Evolutionary conservation across 495 filamentous ascomycete species (phyloP).

Genomic region (Neurospora hispaniola): DNA sequence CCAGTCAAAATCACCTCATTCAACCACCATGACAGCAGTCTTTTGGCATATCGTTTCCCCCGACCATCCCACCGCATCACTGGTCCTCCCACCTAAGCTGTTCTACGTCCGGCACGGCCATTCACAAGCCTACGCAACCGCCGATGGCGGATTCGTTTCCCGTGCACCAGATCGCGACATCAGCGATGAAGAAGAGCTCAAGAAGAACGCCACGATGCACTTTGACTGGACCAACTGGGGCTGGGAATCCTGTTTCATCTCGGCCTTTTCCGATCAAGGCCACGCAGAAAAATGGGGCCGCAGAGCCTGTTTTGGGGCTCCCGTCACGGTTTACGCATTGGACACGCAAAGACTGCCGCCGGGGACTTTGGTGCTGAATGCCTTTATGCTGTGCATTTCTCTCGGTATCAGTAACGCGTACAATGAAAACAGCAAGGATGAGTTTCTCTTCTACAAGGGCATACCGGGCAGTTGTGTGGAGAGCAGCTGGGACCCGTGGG

Average conservation of each 20-base stretch:
- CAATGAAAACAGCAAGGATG: background rate
- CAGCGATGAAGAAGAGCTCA: background rate
- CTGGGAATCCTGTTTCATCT: background rate
- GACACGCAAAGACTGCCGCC: background rate
- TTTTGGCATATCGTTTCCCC: background rate
- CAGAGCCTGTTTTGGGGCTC: accelerated
- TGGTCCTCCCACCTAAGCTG: background rate
- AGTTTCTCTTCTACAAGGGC: background rate
- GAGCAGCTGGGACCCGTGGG: background rate
- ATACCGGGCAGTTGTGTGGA: background rate
- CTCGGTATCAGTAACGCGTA: accelerated
- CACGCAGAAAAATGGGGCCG: background rate
- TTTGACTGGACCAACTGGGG: background rate
- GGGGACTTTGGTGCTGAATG: background rate
- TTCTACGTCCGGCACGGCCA: background rate
- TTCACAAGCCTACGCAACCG: background rate
- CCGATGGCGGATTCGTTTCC: background rate
- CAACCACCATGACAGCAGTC: background rate
- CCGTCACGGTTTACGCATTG: background rate
- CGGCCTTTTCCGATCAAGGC: background rate
- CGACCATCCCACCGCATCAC: background rate
- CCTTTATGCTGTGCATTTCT: background rate
- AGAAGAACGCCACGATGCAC: background rate
- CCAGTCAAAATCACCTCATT: background rate
- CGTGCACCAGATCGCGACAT: background rate